Percentiles rank a stretch among this genome's conserved stretches.
Conservation (phyloP, 305 asterid species). For the Fraxinus nigra region DNA sequence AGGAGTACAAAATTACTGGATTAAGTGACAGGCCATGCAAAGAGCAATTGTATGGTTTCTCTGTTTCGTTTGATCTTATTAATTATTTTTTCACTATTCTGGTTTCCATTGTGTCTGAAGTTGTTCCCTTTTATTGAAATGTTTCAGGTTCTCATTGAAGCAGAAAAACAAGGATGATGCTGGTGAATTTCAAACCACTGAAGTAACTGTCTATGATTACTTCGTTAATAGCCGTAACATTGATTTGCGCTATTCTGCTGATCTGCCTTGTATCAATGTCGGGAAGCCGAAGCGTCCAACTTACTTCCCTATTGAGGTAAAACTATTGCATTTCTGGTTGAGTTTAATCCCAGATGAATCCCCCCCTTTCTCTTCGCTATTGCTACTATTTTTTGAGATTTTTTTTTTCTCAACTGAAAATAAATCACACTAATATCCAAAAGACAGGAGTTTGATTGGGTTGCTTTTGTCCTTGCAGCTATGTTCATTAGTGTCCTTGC, state of each 20-base stretch:
- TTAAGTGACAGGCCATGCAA: slow-evolving; percentile 50
- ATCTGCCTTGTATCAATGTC: slow-evolving; percentile 66
- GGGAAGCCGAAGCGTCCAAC: slow-evolving; percentile 56
- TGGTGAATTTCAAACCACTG: slow-evolving; percentile 34
- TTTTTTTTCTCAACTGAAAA: neutral
- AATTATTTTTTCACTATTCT: neutral
- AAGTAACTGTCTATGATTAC: slow-evolving; percentile 63
- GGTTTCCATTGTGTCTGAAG: slow-evolving; percentile 9
- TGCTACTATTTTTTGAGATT: neutral
- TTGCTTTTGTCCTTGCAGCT: slow-evolving; percentile 30
- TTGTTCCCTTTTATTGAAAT: slow-evolving; percentile 8
- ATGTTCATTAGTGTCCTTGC: slow-evolving; percentile 57
- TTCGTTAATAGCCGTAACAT: slow-evolving; percentile 53
- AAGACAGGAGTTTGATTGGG: neutral
- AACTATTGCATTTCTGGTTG: neutral
- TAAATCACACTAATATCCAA: neutral
- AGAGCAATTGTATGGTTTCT: slow-evolving; percentile 42
- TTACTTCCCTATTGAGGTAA: slow-evolving; percentile 67
- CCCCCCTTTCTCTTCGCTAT: neutral
- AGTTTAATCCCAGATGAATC: neutral
- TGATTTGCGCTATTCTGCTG: slow-evolving; percentile 53
- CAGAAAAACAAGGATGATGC: slow-evolving; percentile 38
- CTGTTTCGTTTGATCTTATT: neutral
- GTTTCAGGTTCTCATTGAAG: slow-evolving; percentile 49
- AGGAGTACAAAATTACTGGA: slow-evolving; percentile 62